Percentiles rank a stretch among this genome's conserved stretches.
Conservation (phyloP, 129 eudicot species). For the Gnaphalium uliginosum region DNA sequence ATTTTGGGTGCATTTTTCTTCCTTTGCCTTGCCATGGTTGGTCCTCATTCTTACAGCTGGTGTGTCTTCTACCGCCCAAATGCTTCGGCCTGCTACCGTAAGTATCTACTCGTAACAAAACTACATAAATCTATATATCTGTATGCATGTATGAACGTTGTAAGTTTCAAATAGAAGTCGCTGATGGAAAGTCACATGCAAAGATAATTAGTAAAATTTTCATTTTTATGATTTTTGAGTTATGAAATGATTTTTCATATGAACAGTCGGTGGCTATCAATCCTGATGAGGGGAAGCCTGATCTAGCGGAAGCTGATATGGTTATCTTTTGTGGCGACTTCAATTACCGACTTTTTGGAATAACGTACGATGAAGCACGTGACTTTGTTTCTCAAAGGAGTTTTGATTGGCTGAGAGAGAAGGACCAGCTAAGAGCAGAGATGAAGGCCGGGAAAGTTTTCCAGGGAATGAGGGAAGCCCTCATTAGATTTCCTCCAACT, state of each 20-base stretch:
- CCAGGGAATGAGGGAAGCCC: conserved; percentile 96
- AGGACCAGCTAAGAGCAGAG: conserved; percentile 89
- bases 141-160: not conserved
- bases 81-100: conserved; percentile 73
- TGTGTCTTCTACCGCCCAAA: conserved; percentile 70
- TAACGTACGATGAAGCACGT: conserved; percentile 96
- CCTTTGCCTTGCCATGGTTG: conserved; percentile 63
- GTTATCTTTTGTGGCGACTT: conserved; percentile 87
- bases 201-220: not conserved
- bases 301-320: conserved; percentile 94
- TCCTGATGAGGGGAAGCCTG: conserved; percentile 85
- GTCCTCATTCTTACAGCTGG: conserved; percentile 84
- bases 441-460: conserved; percentile 98
- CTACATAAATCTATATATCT: not conserved
- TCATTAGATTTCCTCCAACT: conserved; percentile 94
- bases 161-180: not conserved
- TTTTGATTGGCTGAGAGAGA: conserved; percentile 96
- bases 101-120: conserved; percentile 12
- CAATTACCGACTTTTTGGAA: conserved; percentile 95
- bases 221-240: not conserved
- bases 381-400: conserved; percentile 97
- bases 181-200: too few species aligned
- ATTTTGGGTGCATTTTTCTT: conserved; percentile 76
- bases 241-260: conserved; percentile 1
- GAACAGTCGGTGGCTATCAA: conserved; percentile 51